phyloP scores from a whole-genome alignment of 345 rosid genomes.

The Turritis glabra region DNA sequence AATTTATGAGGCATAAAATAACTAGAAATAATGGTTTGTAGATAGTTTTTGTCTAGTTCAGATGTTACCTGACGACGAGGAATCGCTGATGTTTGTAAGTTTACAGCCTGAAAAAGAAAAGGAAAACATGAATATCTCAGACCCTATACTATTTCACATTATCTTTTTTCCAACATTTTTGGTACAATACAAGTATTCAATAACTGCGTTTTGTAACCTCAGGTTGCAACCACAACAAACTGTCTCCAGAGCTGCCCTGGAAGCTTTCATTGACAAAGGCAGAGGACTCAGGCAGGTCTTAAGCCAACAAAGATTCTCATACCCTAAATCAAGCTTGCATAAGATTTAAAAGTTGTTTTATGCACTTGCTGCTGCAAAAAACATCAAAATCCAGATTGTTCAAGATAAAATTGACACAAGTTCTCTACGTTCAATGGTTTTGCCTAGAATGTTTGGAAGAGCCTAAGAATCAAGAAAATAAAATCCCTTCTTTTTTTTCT shows the following conservation, averaged over 20 bases:
- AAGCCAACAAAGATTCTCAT: constrained; percentile 34
- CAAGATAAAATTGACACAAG: constrained; percentile 1
- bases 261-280: constrained; percentile 36
- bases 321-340: constrained; percentile 28
- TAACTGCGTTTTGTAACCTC: constrained; percentile 29
- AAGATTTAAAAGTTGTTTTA: constrained; percentile 28
- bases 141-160: constrained; percentile 1
- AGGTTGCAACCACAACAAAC: constrained; percentile 32
- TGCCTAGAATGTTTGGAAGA: constrained; percentile 20
- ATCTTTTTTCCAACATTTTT: constrained; percentile 1
- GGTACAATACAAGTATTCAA: constrained; percentile 14
- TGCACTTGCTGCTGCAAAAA: constrained; percentile 30
- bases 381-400: constrained; percentile 27
- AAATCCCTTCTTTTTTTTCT: background rate
- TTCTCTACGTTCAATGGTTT: constrained; percentile 15
- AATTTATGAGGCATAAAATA: constrained; percentile 12
- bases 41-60: background rate
- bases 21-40: background rate
- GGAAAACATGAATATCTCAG: constrained; percentile 25
- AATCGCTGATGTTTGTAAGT: constrained; percentile 57
- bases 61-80: constrained; percentile 50
- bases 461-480: background rate
- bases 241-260: constrained; percentile 18
- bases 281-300: constrained; percentile 30
- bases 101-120: constrained; percentile 72